Evolutionary conservation across 148 eudicot genomes (phyloP).

Genomic region (Polygonum aviculare): DNA sequence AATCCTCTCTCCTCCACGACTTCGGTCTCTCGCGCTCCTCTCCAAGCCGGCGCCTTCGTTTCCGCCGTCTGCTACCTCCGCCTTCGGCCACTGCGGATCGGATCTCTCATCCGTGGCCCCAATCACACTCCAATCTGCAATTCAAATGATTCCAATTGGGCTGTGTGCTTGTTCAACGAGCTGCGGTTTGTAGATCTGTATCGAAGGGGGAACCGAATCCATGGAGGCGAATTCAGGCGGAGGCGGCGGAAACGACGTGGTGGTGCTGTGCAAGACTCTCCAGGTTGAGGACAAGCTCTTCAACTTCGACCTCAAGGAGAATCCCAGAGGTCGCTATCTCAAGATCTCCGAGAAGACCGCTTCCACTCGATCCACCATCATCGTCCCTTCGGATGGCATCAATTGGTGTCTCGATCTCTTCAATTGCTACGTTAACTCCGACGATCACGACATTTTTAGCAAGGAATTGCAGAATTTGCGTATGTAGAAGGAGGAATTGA

Average conservation of each 20-base stretch:
- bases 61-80: too few relatives aligned
- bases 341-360: constrained; percentile 97
- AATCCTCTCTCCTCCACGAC: too few relatives aligned
- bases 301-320: constrained; percentile 95
- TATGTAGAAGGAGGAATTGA: too few relatives aligned
- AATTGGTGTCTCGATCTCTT: constrained; percentile 88
- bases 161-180: background rate
- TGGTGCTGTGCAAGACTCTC: constrained; percentile 71
- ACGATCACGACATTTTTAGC: constrained; percentile 68
- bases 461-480: constrained; percentile 93
- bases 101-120: constrained; percentile 1
- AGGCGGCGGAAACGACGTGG: constrained; percentile 61
- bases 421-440: constrained; percentile 82
- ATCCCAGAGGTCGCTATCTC: constrained; percentile 84
- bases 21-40: too few relatives aligned
- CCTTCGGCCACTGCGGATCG: background rate
- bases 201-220: background rate
- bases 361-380: constrained; percentile 81
- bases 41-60: too few relatives aligned
- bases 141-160: background rate
- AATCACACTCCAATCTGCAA: background rate
- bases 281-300: constrained; percentile 96
- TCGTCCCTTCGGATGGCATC: constrained; percentile 78
- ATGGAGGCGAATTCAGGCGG: constrained; percentile 44
- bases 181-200: too few relatives aligned